Evolutionary conservation across 208 protist genomes (phyloP).

Genomic region (Herpetomonas muscarum): DNA sequence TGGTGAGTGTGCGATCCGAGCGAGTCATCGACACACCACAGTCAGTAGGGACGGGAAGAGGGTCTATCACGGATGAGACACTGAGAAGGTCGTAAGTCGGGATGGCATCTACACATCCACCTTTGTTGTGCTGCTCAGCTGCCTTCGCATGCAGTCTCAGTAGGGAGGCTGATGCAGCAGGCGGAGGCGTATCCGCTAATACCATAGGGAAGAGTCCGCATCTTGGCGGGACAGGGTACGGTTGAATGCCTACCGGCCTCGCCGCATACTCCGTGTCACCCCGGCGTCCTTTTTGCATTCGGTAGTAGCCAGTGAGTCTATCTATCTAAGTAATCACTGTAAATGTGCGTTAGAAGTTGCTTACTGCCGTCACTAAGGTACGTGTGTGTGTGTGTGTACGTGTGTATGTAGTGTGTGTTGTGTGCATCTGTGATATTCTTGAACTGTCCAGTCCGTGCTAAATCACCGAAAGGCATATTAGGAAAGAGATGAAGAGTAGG

Average conservation of each 20-base stretch:
- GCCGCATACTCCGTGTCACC: not conserved
- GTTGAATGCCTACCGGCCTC: not conserved
- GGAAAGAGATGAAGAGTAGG: too few species aligned
- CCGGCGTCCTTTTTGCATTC: not conserved
- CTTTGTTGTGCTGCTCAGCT: not conserved
- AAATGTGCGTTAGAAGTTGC: too few species aligned
- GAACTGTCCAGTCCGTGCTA: too few species aligned
- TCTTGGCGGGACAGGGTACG: not conserved
- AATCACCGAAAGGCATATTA: too few species aligned
- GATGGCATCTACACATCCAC: too few species aligned
- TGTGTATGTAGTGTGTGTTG: too few species aligned
- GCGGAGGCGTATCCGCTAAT: not conserved
- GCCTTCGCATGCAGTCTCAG: not conserved
- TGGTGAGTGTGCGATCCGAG: conserved; percentile 5
- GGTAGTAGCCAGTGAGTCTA: too few species aligned
- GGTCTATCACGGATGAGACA: not conserved
- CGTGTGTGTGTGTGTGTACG: too few species aligned
- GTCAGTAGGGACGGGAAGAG: not conserved
- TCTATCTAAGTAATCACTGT: too few species aligned
- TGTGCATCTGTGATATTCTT: too few species aligned
- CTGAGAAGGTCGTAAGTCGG: not conserved
- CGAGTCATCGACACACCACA: not conserved
- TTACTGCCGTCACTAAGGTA: too few species aligned
- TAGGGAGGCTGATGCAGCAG: not conserved
- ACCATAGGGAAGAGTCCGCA: not conserved